phyloP scores from a whole-genome alignment of 1,139 yeast genomes.

The Hyphopichia fennica region DNA sequence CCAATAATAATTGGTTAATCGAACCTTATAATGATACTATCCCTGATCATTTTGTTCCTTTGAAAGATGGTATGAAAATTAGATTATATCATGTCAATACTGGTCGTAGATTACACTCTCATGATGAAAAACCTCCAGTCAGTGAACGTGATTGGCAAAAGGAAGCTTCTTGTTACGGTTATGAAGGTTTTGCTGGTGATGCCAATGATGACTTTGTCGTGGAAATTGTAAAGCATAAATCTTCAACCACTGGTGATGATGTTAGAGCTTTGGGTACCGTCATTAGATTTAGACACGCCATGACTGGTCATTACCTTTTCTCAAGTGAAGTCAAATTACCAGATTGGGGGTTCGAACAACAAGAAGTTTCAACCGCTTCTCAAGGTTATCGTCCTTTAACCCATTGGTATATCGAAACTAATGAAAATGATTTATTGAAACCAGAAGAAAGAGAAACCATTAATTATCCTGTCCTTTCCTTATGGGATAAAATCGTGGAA shows the following conservation, averaged over 20 bases:
- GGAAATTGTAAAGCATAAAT: conserved; percentile 68
- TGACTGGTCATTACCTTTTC: conserved; percentile 86
- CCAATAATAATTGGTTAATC: conserved; percentile 81
- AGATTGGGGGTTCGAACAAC: conserved; percentile 95
- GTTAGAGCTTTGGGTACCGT: conserved; percentile 81
- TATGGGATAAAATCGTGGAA: conserved; percentile 72
- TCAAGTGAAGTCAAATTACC: conserved; percentile 87
- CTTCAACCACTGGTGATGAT: conserved; percentile 52
- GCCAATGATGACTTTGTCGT: conserved; percentile 93
- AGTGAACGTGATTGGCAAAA: conserved; percentile 94
- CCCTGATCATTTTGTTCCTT: conserved; percentile 57
- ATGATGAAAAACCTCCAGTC: conserved; percentile 93
- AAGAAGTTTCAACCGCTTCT: conserved; percentile 90
- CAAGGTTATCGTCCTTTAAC: conserved; percentile 76
- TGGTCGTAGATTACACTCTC: conserved; percentile 87
- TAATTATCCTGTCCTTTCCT: conserved; percentile 62
- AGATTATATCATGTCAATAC: conserved; percentile 73
- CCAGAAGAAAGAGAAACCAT: conserved; percentile 29
- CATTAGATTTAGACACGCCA: conserved; percentile 84
- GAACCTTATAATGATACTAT: conserved; percentile 63
- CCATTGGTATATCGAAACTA: conserved; percentile 87
- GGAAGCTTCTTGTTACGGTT: conserved; percentile 92
- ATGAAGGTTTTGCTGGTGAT: conserved; percentile 88
- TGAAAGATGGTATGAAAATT: conserved; percentile 76
- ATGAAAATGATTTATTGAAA: conserved; percentile 42